Percentiles rank a stretch among this genome's conserved stretches.
Evolutionary conservation across 768 basidiomycete genomes (phyloP).

Genomic region (Amanita jacksonii): DNA sequence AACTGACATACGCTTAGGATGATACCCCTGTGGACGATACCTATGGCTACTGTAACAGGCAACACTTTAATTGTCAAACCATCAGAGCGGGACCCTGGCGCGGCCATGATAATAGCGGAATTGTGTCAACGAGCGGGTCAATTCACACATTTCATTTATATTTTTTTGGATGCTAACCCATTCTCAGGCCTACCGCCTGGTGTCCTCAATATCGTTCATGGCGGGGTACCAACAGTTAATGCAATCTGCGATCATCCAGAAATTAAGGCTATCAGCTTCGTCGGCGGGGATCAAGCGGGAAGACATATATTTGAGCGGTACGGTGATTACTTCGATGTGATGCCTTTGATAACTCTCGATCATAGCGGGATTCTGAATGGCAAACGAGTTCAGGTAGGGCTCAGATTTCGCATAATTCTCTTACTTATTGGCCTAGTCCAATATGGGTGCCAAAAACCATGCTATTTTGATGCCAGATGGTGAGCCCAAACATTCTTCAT

Average conservation of each 20-base stretch:
- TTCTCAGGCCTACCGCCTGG: conserved; percentile 67
- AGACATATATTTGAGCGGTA: conserved; percentile 88
- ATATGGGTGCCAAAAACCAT: conserved; percentile 95
- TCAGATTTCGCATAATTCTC: not conserved
- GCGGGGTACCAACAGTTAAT: conserved; percentile 83
- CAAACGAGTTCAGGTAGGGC: conserved; percentile 71
- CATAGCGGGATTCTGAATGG: conserved; percentile 72
- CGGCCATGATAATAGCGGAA: conserved; percentile 96
- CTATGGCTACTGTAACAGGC: conserved; percentile 80
- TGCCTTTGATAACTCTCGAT: conserved; percentile 6
- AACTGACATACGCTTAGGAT: conserved; percentile 38
- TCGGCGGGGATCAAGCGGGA: conserved; percentile 89
- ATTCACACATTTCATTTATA: conserved; percentile 7
- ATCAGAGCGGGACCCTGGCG: conserved; percentile 93
- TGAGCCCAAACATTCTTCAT: conserved; percentile 22
- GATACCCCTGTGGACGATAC: conserved; percentile 97
- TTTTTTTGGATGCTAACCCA: not conserved
- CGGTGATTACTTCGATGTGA: conserved; percentile 7
- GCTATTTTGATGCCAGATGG: conserved; percentile 91
- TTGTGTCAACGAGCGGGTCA: conserved; percentile 78
- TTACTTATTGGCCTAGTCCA: conserved; percentile 23
- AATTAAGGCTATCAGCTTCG: conserved; percentile 94
- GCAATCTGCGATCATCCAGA: conserved; percentile 86
- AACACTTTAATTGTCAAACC: conserved; percentile 95
- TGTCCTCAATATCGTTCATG: conserved; percentile 89